Base-by-base conservation (phyloP, 148 eudicot species). In the Pharnaceum exiguum region DNA sequence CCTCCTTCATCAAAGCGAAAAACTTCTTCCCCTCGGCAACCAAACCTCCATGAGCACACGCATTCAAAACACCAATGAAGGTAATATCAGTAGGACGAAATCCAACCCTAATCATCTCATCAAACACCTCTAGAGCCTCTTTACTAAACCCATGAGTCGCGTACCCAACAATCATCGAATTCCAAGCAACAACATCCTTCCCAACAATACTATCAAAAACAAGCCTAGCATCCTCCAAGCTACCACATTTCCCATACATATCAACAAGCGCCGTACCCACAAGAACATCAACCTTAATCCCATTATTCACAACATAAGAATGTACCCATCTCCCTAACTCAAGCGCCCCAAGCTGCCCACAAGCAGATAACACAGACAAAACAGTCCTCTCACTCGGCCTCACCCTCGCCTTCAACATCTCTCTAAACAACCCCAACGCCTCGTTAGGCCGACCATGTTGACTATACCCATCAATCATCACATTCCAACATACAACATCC, bases 401-500 rank as follows among this genome's bases (percentile, higher is more conserved):
- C 73, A 79, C 49, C 36, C 68, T 73, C 9, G 23, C 57, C 45
- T 61, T 42, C 67, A 89, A 54, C 99, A 93, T 83, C 32, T 59
- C 26, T 60, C 84, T 77, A 63, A 89, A 86, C 29, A 89, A 75
- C 10, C 17, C 53, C 62, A 93, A 65, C 10, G 85, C 82, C 32
- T 89, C 89, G 28, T 63, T 78, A 30, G 95, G 82, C 50, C 67
- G 71, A 28, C 83, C 85, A 26, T 85, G 75, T 32, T 93, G 89
- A 1, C 74, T 48, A 44, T 85, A 88, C 73, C 91, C 96, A 66
- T 82, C 89, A 63, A 93, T 93, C 84, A 88, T 93, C 55, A 83
- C 96, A 67, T 85, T 93, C 99, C 99, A 93, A 62, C 86, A 79
- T 36, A 93, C 95, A 4, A 74, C 83, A 73, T 93, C 96, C 43